Conservation (phyloP, 1,284 basidiomycete genomes). For the Macrocybe sp. region DNA sequence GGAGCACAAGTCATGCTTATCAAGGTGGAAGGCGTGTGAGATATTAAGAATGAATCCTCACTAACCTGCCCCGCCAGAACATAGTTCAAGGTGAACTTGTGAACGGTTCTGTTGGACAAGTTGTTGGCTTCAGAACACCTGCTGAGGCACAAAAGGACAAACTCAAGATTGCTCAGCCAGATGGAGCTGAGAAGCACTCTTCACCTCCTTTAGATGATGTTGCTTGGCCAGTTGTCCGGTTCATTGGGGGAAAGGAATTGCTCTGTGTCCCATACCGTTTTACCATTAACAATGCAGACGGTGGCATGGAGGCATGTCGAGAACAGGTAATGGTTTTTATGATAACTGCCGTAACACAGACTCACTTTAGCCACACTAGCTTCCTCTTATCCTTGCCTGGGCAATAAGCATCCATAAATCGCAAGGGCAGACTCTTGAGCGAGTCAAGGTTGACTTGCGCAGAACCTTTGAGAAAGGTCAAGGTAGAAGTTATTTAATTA, state of each 20-base stretch:
- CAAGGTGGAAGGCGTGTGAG: conserved; percentile 28
- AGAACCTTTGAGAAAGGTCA: conserved; percentile 80
- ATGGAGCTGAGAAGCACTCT: conserved; percentile 12
- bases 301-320: conserved; percentile 47
- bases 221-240: conserved; percentile 54
- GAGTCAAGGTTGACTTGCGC: conserved; percentile 66
- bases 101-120: conserved; percentile 78
- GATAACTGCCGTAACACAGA: not conserved
- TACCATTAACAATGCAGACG: conserved; percentile 50
- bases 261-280: conserved; percentile 52
- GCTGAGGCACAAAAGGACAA: conserved; percentile 23
- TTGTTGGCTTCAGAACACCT: conserved; percentile 52
- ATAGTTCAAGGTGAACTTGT: conserved; percentile 73
- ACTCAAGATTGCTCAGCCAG: conserved; percentile 21
- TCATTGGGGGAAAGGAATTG: conserved; percentile 37
- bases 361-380: conserved; percentile 29
- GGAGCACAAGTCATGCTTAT: conserved; percentile 74
- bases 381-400: conserved; percentile 79
- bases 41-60: not conserved
- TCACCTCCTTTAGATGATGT: conserved; percentile 13
- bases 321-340: conserved; percentile 36
- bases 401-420: conserved; percentile 85
- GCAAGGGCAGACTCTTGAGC: conserved; percentile 78
- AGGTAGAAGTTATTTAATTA: conserved; percentile 31
- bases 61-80: conserved; percentile 30